Evolutionary conservation across 1,284 basidiomycete genomes (phyloP).

Genomic region (Fomitopsis pinicola): DNA sequence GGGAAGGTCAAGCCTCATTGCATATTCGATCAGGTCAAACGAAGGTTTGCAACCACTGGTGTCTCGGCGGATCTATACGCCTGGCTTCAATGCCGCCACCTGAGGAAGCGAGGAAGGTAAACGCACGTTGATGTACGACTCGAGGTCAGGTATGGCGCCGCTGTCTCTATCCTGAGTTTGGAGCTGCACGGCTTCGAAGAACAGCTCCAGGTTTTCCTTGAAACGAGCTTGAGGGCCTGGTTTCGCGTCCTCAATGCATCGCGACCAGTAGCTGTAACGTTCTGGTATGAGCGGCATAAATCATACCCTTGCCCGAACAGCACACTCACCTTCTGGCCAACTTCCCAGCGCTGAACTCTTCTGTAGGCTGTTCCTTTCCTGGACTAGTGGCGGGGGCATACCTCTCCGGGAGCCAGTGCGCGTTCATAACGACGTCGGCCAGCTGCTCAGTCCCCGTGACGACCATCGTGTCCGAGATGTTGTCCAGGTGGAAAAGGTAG

Average conservation of each 20-base stretch:
- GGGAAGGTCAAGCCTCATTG: constrained; percentile 34
- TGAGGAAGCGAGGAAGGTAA: not conserved
- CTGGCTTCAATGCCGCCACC: not conserved
- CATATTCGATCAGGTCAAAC: constrained; percentile 39
- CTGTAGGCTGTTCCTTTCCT: constrained; percentile 15
- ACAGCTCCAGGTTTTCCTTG: constrained; percentile 32
- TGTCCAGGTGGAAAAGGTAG: constrained; percentile 36
- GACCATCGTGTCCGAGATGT: constrained; percentile 35
- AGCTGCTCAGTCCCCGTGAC: constrained; percentile 27
- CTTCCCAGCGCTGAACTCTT: constrained; percentile 22
- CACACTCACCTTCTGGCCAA: constrained; percentile 29
- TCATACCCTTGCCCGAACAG: not conserved
- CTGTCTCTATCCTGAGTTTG: constrained; percentile 30
- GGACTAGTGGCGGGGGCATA: constrained; percentile 23
- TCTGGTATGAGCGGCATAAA: not conserved
- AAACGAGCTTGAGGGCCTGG: constrained; percentile 31
- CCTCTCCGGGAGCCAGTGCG: constrained; percentile 30
- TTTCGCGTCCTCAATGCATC: constrained; percentile 29
- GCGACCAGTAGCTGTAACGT: constrained; percentile 29
- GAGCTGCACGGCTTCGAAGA: constrained; percentile 34
- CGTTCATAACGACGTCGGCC: constrained; percentile 34
- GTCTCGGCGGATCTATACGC: constrained; percentile 18
- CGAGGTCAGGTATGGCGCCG: constrained; percentile 31
- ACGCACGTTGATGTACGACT: constrained; percentile 34
- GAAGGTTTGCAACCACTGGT: constrained; percentile 33